Evolutionary conservation across 1,284 basidiomycete species (phyloP), one percentile per base, ranked within the genome.

Genomic region (Testicularia cyperi): DNA sequence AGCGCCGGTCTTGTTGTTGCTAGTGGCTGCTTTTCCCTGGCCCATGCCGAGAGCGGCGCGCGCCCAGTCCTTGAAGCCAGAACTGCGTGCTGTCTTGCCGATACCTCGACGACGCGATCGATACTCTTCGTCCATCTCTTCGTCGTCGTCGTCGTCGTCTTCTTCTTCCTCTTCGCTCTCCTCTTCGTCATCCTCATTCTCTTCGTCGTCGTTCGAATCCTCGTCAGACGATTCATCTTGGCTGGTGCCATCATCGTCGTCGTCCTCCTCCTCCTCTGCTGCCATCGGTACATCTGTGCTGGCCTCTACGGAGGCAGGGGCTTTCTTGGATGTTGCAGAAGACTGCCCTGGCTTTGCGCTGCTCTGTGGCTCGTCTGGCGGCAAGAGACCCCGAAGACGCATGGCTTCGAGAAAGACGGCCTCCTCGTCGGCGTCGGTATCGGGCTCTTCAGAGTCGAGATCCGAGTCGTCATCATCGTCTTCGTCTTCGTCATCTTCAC

Each of bases 1-100:
- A 10, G 40, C 32, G 34, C 20, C 21, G 13, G 39, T 42, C 3
- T 46, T 39, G 6, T 23, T 26, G 13, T 26, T n/a, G 7, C 35
- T n/a, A 1, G 29, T 29, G 8, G 45, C 35, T 6, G 49, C 61
- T 15, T 44, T 40, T 6, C 49, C 49, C 16, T 31, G 9, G n/a
- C 38, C 39, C 15, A 72, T 54, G 5, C 67, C 63, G 15, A 75
- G 44, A 6, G 72, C 71, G 5, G 58, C 48, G n/a, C 60, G 46
- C 9, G 73, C 73, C 72, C 72, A 75, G 30, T 71, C 64, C 35
- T 75, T 75, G 62, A 75, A 75, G 16, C 68, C 68, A 10, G 45
- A 46, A 33, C 62, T 61, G 24, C 64, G 54, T 2, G 45, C 38
- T 7, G 71, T 54, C 15, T 57, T 53, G 33, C 54, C 54, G 20